Conservation (phyloP, 2,329 filamentous ascomycete species). For the Scopulariopsis brevicaulis region DNA sequence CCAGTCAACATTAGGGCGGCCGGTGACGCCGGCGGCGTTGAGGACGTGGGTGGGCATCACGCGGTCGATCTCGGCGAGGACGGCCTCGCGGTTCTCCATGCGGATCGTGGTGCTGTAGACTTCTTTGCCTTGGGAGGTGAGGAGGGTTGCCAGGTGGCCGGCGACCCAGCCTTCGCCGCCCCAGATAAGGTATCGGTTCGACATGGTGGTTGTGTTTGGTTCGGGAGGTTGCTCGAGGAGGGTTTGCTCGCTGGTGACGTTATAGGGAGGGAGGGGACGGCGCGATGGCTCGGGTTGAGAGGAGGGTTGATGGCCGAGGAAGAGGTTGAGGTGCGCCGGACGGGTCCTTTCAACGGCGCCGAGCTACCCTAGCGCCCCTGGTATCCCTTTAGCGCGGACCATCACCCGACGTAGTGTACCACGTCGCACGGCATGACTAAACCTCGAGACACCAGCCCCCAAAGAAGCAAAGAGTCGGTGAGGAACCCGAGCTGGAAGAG, state of each 20-base stretch:
- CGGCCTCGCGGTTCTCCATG: constrained; percentile 51
- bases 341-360: no score
- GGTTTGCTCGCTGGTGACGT: neutral
- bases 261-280: neutral
- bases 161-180: constrained; percentile 53
- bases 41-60: constrained; percentile 55
- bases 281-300: neutral
- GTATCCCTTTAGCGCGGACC: no score
- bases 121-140: constrained; percentile 48
- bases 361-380: no score
- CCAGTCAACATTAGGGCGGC: constrained; percentile 60
- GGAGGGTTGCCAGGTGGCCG: constrained; percentile 45
- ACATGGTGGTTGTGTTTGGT: constrained; percentile 8
- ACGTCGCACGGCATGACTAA: no score
- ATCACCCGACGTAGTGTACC: no score
- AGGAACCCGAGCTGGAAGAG: neutral
- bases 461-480: neutral
- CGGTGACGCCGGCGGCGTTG: constrained; percentile 55
- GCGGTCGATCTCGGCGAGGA: constrained; percentile 42
- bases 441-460: neutral
- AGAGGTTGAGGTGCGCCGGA: no score
- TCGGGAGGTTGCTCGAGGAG: neutral
- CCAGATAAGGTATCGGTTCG: constrained; percentile 49
- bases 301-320: no score
- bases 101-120: constrained; percentile 49